Evolutionary conservation across 2,329 filamentous ascomycete genomes (phyloP).

Genomic region (Aureobasidium zeae): DNA sequence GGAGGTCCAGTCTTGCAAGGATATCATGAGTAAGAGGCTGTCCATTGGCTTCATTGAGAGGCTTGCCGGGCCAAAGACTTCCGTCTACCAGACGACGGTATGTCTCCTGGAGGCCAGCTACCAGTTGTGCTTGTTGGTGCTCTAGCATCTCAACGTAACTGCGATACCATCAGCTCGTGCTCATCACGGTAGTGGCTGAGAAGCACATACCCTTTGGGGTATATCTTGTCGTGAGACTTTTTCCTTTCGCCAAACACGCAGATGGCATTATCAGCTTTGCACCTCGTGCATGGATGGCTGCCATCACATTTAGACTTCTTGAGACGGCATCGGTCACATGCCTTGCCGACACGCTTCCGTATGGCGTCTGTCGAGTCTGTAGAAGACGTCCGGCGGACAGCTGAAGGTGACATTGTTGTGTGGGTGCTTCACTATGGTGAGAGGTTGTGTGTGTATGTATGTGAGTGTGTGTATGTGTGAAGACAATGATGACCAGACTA

Average conservation of each 20-base stretch:
- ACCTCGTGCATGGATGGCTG: conserved; percentile 51
- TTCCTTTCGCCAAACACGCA: conserved; percentile 58
- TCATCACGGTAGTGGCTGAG: neutral
- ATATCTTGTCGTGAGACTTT: conserved; percentile 57
- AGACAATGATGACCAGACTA: neutral
- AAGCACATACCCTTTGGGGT: conserved; percentile 51
- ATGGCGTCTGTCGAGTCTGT: conserved; percentile 30
- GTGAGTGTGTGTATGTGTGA: too few relatives aligned
- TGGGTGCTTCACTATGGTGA: neutral
- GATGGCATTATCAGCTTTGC: conserved; percentile 54
- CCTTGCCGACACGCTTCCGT: conserved; percentile 56
- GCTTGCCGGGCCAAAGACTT: conserved; percentile 47
- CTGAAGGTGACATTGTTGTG: conserved; percentile 10
- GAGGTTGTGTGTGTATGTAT: too few relatives aligned
- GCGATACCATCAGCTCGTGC: conserved; percentile 10
- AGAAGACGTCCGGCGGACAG: conserved; percentile 11
- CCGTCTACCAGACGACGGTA: conserved; percentile 46
- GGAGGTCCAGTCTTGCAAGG: conserved; percentile 48
- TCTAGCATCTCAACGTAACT: conserved; percentile 60
- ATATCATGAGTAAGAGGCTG: conserved; percentile 56
- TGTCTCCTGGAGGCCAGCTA: conserved; percentile 51
- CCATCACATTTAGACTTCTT: conserved; percentile 64
- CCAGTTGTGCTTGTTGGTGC: conserved; percentile 54
- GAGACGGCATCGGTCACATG: conserved; percentile 55
- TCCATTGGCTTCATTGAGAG: conserved; percentile 44